Base-by-base conservation (phyloP, 2,329 filamentous ascomycete species). In the Trichoderma sp. region DNA sequence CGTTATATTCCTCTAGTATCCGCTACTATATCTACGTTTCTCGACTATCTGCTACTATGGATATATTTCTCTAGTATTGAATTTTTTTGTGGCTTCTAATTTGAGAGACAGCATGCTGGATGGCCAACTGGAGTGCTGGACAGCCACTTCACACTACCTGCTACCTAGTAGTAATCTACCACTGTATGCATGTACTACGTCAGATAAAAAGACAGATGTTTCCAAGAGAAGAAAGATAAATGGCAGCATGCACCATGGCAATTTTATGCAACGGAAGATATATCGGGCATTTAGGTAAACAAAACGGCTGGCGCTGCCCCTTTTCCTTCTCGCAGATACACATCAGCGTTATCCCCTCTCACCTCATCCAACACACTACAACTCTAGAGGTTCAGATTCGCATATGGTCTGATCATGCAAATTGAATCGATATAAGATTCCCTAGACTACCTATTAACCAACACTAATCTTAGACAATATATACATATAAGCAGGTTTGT, bases 401-500 rank as follows among this genome's bases (percentile, higher is more conserved):
- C n/a, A 51, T 11, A 51, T 12, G 9, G n/a, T 0, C 18, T 18
- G 30, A 12, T 58, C 11, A 21, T 34, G 57, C 18, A 60, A 60
- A n/a, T n/a, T 21, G 32, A 34, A 60, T 60, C 32, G 57, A 60
- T 60, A 34, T 60, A 34, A 60, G 32, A 60, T 32, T 34, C 57
- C 47, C 57, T 8, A 24, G 28, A 60, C 57, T 60, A 60, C 32
- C 57, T 32, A 34, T 34, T 14, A 34, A 53, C 47, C n/a, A 7
- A 24, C 47, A 53, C 47, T 53, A 21, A 34, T 34, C 30, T 34
- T 60, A 11, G 57, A 60, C 30, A 57, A 36, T 70, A 70, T 70
- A 24, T 70, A 70, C 67, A 70, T 70, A 12, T 61, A 24, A 61
- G 39, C 36, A 30, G 65, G 36, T 9, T 56, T 18, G 58, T 64